Conservation (phyloP, 2,329 filamentous ascomycete species). For the Exophiala phaeomuriformis region DNA sequence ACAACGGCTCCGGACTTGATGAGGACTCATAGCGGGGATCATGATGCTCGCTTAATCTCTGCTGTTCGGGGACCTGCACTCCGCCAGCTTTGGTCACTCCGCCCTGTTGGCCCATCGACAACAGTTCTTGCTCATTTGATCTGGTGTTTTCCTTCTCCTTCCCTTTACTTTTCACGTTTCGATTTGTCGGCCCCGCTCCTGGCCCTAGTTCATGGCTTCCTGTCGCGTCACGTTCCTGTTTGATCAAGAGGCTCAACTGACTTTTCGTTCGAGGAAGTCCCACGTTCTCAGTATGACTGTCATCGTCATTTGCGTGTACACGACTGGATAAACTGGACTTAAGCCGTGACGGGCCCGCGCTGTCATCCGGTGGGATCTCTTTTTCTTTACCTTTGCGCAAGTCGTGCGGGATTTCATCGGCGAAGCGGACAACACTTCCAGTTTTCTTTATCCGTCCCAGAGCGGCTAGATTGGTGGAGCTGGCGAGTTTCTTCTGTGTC, state of each 20-base stretch:
- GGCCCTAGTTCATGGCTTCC: slow-evolving; percentile 17
- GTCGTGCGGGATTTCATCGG: slow-evolving; percentile 18
- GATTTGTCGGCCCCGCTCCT: slow-evolving; percentile 7
- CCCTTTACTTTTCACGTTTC: slow-evolving; percentile 11
- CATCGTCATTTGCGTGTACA: slow-evolving; percentile 9
- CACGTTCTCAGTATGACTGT: slow-evolving; percentile 12
- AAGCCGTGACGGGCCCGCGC: slow-evolving; percentile 4
- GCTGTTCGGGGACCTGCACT: slow-evolving; percentile 21
- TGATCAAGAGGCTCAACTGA: slow-evolving; percentile 28
- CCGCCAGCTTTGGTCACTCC: slow-evolving; percentile 26
- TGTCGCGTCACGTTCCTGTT: slow-evolving; percentile 20
- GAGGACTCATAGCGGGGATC: slow-evolving; percentile 9
- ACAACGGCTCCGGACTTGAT: slow-evolving; percentile 20
- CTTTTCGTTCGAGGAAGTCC: slow-evolving; percentile 24
- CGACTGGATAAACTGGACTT: slow-evolving; percentile 11
- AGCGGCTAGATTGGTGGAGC: slow-evolving; percentile 19
- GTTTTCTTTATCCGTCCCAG: slow-evolving; percentile 20
- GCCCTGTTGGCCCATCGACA: slow-evolving; percentile 22
- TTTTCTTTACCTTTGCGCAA: slow-evolving; percentile 19
- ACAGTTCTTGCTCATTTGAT: slow-evolving; percentile 20
- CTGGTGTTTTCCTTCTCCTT: slow-evolving; percentile 14
- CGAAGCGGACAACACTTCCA: slow-evolving; percentile 24
- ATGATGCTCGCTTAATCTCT: slow-evolving; percentile 17
- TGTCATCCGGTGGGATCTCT: slow-evolving; percentile 10
- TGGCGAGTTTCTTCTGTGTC: slow-evolving; percentile 22